Conservation (phyloP, 164 flowering plant species). For the Sedum album region DNA sequence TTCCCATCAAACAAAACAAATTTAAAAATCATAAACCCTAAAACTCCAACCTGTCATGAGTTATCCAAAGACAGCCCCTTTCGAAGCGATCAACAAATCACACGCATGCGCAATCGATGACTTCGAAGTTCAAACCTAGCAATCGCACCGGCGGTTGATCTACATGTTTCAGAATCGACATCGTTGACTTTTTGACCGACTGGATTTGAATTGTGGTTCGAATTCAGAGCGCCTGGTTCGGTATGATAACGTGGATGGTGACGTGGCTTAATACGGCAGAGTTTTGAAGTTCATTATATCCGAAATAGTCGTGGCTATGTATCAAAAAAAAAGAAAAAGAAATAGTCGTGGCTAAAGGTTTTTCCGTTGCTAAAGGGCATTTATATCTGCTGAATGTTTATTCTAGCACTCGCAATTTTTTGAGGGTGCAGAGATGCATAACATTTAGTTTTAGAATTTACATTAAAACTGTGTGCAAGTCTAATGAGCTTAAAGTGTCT, state of each 20-base stretch:
- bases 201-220: background rate
- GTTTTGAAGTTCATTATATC: background rate
- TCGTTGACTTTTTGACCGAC: background rate
- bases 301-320: too few species aligned
- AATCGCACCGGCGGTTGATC: too few species aligned
- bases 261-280: background rate
- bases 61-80: constrained; percentile 74
- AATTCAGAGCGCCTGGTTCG: background rate
- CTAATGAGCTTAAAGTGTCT: background rate
- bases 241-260: constrained; percentile 15
- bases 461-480: background rate
- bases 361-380: too few species aligned
- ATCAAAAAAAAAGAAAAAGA: too few species aligned
- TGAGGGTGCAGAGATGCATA: too few species aligned
- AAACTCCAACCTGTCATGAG: constrained; percentile 54
- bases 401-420: too few species aligned
- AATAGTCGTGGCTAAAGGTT: too few species aligned
- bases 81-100: constrained; percentile 65
- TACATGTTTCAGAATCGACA: background rate
- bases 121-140: too few species aligned
- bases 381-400: too few species aligned
- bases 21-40: background rate
- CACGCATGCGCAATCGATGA: constrained; percentile 60
- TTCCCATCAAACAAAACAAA: background rate
- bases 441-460: background rate